phyloP scores from a whole-genome alignment of 495 filamentous ascomycete genomes.

The Delitschia confertaspora region DNA sequence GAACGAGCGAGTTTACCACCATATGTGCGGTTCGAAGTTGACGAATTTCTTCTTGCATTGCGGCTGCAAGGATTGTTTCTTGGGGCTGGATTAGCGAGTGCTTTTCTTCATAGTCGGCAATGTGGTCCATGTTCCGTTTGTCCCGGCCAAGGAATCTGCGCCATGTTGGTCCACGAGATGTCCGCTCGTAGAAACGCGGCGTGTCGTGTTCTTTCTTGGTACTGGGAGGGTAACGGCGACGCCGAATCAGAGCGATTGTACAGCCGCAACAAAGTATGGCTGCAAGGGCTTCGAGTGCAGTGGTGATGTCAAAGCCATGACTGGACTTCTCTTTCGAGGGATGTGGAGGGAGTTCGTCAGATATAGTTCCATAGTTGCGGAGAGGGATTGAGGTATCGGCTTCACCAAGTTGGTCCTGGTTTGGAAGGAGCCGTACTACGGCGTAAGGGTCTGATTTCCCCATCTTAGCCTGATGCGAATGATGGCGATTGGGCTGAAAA shows the following conservation, averaged over 20 bases:
- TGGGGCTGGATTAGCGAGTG: conserved; percentile 33
- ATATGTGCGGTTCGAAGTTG: conserved; percentile 31
- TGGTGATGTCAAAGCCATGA: conserved; percentile 3
- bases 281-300: conserved; percentile 13
- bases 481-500: background rate
- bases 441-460: background rate
- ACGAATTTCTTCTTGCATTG: conserved; percentile 39
- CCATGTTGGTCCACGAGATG: conserved; percentile 29
- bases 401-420: conserved; percentile 4
- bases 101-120: conserved; percentile 39
- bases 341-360: background rate
- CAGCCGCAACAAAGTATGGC: conserved; percentile 23
- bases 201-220: conserved; percentile 33
- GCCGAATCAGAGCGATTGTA: conserved; percentile 26
- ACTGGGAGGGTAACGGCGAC: conserved; percentile 27
- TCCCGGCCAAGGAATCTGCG: conserved; percentile 27
- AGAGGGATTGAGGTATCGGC: background rate
- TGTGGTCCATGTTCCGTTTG: conserved; percentile 18
- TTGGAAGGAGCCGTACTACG: conserved; percentile 8
- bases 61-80: conserved; percentile 34
- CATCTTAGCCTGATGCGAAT: background rate
- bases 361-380: conserved; percentile 1
- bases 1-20: conserved; percentile 30
- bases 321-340: background rate
- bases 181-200: conserved; percentile 29